phyloP scores from a whole-genome alignment of 495 filamentous ascomycete genomes.

The Neurospora sublineolata region DNA sequence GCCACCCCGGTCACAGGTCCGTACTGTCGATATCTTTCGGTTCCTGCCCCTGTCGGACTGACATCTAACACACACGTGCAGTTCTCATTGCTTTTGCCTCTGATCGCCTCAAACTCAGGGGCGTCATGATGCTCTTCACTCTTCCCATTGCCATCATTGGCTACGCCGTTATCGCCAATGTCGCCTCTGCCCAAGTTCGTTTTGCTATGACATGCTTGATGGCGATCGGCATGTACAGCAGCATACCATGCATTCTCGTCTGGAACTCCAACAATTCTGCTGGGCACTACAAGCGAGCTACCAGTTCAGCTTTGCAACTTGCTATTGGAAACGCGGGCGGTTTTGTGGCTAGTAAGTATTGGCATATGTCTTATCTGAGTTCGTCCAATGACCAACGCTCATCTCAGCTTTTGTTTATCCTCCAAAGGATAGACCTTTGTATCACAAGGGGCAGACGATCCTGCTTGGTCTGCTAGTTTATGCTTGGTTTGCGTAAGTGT shows the following conservation, averaged over 20 bases:
- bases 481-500: slow-evolving; percentile 55
- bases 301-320: slow-evolving; percentile 34
- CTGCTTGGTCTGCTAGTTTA: slow-evolving; percentile 45
- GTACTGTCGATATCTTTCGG: slow-evolving; percentile 26
- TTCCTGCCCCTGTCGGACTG: slow-evolving; percentile 1
- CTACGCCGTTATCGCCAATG: slow-evolving; percentile 30
- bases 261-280: slow-evolving; percentile 48
- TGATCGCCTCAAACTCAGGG: slow-evolving; percentile 33
- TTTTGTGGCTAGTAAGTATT: slow-evolving; percentile 30
- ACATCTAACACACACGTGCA: slow-evolving; percentile 3
- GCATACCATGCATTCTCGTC: slow-evolving; percentile 60
- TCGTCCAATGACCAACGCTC: not conserved
- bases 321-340: slow-evolving; percentile 40
- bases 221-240: slow-evolving; percentile 62
- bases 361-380: not conserved
- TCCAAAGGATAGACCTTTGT: slow-evolving; percentile 32
- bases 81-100: slow-evolving; percentile 35
- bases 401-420: slow-evolving; percentile 46
- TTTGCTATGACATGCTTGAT: slow-evolving; percentile 70
- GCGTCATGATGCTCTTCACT: slow-evolving; percentile 29
- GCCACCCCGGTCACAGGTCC: slow-evolving; percentile 44
- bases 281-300: slow-evolving; percentile 35
- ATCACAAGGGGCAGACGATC: slow-evolving; percentile 47
- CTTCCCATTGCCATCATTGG: slow-evolving; percentile 47
- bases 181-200: slow-evolving; percentile 44